phyloP scores from a whole-genome alignment of 202 grass and related monocot genomes.

The Brachypodium distachyon region DNA sequence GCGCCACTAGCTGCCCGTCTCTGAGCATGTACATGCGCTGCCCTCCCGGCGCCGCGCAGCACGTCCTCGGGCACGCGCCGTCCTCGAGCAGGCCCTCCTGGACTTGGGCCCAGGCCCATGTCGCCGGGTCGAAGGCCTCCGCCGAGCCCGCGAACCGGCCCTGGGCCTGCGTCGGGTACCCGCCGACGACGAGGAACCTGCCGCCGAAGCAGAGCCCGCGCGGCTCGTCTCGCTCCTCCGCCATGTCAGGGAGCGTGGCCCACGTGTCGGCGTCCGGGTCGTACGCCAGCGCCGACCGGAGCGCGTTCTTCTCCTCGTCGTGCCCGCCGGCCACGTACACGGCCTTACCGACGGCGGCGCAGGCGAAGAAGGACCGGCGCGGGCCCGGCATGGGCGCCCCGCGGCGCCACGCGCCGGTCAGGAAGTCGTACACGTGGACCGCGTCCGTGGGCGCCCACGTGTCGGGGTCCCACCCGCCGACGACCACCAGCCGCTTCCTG shows the following conservation, averaged over 20 bases:
- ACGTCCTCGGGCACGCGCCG: slow-evolving; percentile 36
- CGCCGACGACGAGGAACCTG: slow-evolving; percentile 58
- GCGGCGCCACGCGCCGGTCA: slow-evolving; percentile 42
- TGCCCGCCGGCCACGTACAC: slow-evolving; percentile 83
- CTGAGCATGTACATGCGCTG: slow-evolving; percentile 47
- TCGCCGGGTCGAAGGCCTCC: slow-evolving; percentile 48
- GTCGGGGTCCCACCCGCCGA: slow-evolving; percentile 81
- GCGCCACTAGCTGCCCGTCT: slow-evolving; percentile 44
- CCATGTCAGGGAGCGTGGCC: slow-evolving; percentile 63
- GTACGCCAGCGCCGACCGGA: slow-evolving; percentile 66
- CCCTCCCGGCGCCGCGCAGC: slow-evolving; percentile 7
- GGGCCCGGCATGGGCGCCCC: slow-evolving; percentile 56
- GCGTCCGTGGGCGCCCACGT: slow-evolving; percentile 64
- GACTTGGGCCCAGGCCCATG: slow-evolving; percentile 24
- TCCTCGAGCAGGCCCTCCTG: slow-evolving; percentile 36
- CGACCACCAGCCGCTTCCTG: slow-evolving; percentile 43
- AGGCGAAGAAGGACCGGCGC: slow-evolving; percentile 73
- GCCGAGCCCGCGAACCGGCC: slow-evolving; percentile 53
- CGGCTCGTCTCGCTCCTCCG: slow-evolving; percentile 73
- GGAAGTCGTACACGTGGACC: slow-evolving; percentile 74
- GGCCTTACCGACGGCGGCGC: slow-evolving; percentile 26
- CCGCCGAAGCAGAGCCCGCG: slow-evolving; percentile 45
- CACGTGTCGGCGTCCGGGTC: slow-evolving; percentile 50
- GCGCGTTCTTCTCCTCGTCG: slow-evolving; percentile 92
- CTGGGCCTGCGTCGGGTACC: slow-evolving; percentile 71